These are phyloP conservation scores for Puccinellia tenuiflora DNA, from an alignment of 176 grass and related monocot species.

Conservation along the genomic window DNA sequence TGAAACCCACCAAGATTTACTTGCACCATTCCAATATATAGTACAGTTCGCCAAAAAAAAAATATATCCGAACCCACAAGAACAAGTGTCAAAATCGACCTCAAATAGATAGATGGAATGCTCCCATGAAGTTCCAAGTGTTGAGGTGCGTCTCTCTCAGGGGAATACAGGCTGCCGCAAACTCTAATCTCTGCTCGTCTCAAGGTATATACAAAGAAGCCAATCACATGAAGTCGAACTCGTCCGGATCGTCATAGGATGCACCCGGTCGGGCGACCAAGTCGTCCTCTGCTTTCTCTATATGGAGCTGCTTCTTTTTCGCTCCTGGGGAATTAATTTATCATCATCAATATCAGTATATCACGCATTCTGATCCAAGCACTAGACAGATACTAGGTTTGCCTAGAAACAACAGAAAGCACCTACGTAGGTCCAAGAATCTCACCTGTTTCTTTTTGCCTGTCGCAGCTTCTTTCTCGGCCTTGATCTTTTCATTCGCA, in stretches of 20 bases:
- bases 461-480: constrained; percentile 61
- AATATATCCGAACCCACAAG: too few relatives aligned
- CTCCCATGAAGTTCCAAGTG: constrained; percentile 23
- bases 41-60: too few relatives aligned
- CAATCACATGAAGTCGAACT: constrained; percentile 79
- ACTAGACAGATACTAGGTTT: background rate
- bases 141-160: background rate
- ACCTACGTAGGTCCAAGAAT: background rate
- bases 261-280: constrained; percentile 38
- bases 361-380: background rate
- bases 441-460: constrained; percentile 74
- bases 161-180: constrained; percentile 33
- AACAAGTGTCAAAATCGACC: constrained; percentile 36
- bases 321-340: constrained; percentile 34
- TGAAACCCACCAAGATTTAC: too few relatives aligned
- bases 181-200: constrained; percentile 42
- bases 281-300: constrained; percentile 69
- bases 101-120: constrained; percentile 14
- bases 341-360: background rate
- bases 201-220: constrained; percentile 30
- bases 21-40: too few relatives aligned
- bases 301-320: constrained; percentile 80
- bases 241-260: constrained; percentile 44
- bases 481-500: constrained; percentile 75
- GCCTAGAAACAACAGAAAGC: background rate